phyloP scores from a whole-genome alignment of 129 eudicot species.

The Lactuca sativa region DNA sequence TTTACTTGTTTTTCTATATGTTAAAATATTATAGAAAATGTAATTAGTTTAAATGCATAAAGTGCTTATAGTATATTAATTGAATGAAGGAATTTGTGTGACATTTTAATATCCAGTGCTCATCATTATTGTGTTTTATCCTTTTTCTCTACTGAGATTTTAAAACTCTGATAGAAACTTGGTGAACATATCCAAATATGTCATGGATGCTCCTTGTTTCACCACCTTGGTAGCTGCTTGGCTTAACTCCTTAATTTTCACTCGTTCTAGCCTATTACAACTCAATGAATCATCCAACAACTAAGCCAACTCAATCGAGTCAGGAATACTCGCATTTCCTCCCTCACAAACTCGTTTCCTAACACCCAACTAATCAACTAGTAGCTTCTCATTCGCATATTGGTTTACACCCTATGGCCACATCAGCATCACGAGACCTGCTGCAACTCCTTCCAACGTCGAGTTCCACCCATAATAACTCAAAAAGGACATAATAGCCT shows the following conservation, averaged over 20 bases:
- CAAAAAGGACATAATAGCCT: conserved; percentile 48
- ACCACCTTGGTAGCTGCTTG: conserved; percentile 23
- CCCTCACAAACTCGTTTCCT: conserved; percentile 58
- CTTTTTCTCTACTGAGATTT: too few species aligned
- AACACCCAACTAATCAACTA: conserved; percentile 48
- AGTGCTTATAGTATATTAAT: too few species aligned
- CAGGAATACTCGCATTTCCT: conserved; percentile 29
- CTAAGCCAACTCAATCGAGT: conserved; percentile 43
- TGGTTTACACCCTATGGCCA: conserved; percentile 86
- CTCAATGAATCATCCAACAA: conserved; percentile 29
- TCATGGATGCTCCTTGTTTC: conserved; percentile 35
- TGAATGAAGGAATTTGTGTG: too few species aligned
- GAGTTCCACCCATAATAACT: conserved; percentile 77
- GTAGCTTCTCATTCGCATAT: conserved; percentile 44
- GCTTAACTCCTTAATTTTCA: conserved; percentile 12
- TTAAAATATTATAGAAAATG: too few species aligned
- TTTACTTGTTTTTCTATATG: too few species aligned
- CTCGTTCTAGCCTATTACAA: conserved; percentile 7
- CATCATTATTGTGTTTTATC: too few species aligned
- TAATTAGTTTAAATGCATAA: too few species aligned
- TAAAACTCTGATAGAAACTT: conserved; percentile 18
- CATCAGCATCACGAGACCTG: conserved; percentile 57
- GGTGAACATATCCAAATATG: conserved; percentile 25
- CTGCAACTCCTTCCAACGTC: conserved; percentile 41
- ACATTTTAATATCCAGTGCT: too few species aligned